Conservation (phyloP, 768 basidiomycete species). For the Crassisporium funariophilum region DNA sequence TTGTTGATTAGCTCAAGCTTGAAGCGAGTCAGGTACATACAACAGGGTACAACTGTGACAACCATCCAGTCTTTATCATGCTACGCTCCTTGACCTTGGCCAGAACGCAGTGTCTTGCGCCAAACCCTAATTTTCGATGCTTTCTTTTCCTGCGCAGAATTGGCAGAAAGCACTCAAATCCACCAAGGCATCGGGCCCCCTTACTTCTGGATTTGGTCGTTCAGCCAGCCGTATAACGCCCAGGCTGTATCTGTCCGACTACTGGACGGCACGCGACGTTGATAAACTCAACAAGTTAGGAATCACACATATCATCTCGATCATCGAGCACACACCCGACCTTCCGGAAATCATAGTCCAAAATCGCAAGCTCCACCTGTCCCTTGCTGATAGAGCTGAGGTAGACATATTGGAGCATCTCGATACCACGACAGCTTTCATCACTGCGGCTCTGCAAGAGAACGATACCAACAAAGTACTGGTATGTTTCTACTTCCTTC, state of each 20-base stretch:
- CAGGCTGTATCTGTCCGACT: conserved; percentile 66
- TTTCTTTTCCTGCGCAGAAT: conserved; percentile 35
- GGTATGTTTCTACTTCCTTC: conserved; percentile 24
- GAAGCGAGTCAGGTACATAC: no score
- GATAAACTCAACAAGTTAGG: conserved; percentile 55
- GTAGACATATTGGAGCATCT: conserved; percentile 37
- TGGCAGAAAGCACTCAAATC: conserved; percentile 28
- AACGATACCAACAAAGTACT: conserved; percentile 40
- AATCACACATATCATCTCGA: conserved; percentile 74
- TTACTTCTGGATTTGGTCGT: conserved; percentile 20
- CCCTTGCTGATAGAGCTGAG: conserved; percentile 30
- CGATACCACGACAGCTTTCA: conserved; percentile 39
- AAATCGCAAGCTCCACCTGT: conserved; percentile 51
- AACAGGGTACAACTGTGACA: no score
- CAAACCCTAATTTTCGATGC: conserved; percentile 23
- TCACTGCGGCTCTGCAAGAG: conserved; percentile 33
- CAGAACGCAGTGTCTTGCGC: conserved; percentile 3
- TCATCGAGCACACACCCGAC: conserved; percentile 52
- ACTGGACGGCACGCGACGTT: conserved; percentile 52
- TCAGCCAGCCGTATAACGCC: conserved; percentile 42
- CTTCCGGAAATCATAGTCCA: conserved; percentile 47
- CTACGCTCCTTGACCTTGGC: no score
- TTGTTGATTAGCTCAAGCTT: no score
- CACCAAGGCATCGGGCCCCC: conserved; percentile 8
- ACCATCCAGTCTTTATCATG: no score